Conservation (phyloP, 345 rosid species). For the Pistacia integerrima region DNA sequence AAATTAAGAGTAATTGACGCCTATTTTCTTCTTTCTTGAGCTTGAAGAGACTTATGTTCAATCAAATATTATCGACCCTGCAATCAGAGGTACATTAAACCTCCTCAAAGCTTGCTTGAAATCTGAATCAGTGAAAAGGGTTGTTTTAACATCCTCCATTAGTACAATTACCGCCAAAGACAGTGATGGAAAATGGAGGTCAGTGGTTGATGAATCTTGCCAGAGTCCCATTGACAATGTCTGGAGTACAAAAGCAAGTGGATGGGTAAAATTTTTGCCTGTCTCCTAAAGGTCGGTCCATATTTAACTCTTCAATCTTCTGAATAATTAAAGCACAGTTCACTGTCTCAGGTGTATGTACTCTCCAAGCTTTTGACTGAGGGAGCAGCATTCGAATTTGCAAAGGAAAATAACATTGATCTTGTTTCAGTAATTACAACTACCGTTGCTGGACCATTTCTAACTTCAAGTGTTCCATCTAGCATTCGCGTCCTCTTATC, state of each 20-base stretch:
- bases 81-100: conserved; percentile 65
- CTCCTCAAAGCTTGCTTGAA: conserved; percentile 70
- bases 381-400: conserved; percentile 75
- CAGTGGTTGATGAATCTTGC: conserved; percentile 74
- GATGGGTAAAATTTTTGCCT: conserved; percentile 61
- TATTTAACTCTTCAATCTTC: background rate
- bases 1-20: background rate
- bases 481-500: conserved; percentile 76
- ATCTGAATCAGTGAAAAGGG: conserved; percentile 68
- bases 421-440: conserved; percentile 71
- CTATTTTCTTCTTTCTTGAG: conserved; percentile 3
- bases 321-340: background rate
- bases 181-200: conserved; percentile 52
- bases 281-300: background rate
- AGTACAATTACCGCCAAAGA: conserved; percentile 79
- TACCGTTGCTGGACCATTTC: conserved; percentile 76
- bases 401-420: conserved; percentile 54
- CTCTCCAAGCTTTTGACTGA: conserved; percentile 72
- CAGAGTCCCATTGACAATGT: conserved; percentile 50
- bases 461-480: conserved; percentile 64
- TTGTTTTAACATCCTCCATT: conserved; percentile 83
- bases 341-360: conserved; percentile 58
- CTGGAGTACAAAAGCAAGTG: conserved; percentile 60
- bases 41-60: conserved; percentile 52
- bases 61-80: conserved; percentile 61